phyloP scores from a whole-genome alignment of 2,329 filamentous ascomycete species.

The Teratosphaeria nubilosa region DNA sequence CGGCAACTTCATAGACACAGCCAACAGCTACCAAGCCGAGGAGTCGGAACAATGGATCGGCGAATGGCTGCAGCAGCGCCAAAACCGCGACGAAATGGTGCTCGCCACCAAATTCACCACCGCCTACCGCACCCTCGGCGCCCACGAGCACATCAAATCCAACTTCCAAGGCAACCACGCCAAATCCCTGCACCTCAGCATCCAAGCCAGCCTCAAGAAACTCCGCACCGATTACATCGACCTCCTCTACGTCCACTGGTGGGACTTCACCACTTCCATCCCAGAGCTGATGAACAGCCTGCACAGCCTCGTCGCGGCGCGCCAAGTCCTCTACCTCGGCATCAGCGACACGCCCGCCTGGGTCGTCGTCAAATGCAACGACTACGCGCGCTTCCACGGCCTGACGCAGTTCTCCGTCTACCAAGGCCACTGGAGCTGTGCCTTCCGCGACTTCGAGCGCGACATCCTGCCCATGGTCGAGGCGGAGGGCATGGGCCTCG shows the following conservation, averaged over 20 bases:
- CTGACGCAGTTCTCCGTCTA: constrained; percentile 61
- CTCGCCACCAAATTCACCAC: constrained; percentile 52
- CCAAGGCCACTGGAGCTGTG: constrained; percentile 54
- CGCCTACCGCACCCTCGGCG: constrained; percentile 36
- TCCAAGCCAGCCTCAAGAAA: constrained; percentile 32
- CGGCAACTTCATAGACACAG: constrained; percentile 26
- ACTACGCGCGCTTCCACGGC: constrained; percentile 61
- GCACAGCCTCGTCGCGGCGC: constrained; percentile 48
- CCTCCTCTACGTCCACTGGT: constrained; percentile 33
- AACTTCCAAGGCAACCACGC: constrained; percentile 52
- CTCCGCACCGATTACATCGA: constrained; percentile 61
- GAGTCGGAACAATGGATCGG: constrained; percentile 26
- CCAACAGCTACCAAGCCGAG: constrained; percentile 26
- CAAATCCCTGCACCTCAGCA: constrained; percentile 49
- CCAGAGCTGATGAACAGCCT: constrained; percentile 60
- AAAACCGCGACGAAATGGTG: constrained; percentile 56
- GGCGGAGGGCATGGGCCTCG: constrained; percentile 48
- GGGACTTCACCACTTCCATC: constrained; percentile 57
- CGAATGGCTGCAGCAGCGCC: constrained; percentile 19
- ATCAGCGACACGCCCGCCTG: constrained; percentile 61
- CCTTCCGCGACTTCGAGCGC: constrained; percentile 47
- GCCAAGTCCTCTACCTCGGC: constrained; percentile 59
- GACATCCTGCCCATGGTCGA: constrained; percentile 52
- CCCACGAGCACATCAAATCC: neutral
- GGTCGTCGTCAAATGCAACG: constrained; percentile 43